Percentiles rank a stretch among this genome's conserved stretches.
phyloP scores from a whole-genome alignment of 441 rosid species.

The Brassica hybrid region DNA sequence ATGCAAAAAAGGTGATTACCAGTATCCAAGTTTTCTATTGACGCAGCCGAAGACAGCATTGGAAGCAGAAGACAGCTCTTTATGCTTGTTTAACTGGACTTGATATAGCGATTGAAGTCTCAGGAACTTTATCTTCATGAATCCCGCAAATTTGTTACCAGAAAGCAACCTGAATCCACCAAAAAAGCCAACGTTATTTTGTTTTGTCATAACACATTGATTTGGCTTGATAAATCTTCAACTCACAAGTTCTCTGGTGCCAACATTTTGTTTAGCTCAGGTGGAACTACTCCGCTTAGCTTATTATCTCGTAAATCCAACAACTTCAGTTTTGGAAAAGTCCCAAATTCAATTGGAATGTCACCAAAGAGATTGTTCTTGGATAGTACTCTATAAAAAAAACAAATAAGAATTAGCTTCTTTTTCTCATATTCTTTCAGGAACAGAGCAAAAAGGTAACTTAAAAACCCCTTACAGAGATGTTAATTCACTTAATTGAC shows the following conservation, averaged over 20 bases:
- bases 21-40: slow-evolving; percentile 57
- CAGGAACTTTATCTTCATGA: slow-evolving; percentile 47
- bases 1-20: slow-evolving; percentile 47
- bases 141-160: slow-evolving; percentile 61
- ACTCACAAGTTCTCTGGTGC: slow-evolving; percentile 72
- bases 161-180: slow-evolving; percentile 59
- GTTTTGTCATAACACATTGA: slow-evolving; percentile 11
- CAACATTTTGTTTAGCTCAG: slow-evolving; percentile 47
- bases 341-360: slow-evolving; percentile 70
- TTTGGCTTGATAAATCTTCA: not conserved
- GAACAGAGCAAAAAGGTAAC: slow-evolving; percentile 13
- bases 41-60: slow-evolving; percentile 40
- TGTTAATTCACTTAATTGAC: slow-evolving; percentile 61
- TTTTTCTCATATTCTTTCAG: slow-evolving; percentile 3
- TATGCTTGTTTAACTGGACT: slow-evolving; percentile 55
- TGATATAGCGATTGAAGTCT: slow-evolving; percentile 55
- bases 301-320: slow-evolving; percentile 73
- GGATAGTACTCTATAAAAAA: slow-evolving; percentile 48
- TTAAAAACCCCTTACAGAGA: slow-evolving; percentile 62
- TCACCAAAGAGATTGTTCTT: slow-evolving; percentile 62
- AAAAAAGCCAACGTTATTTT: not conserved
- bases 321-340: slow-evolving; percentile 54
- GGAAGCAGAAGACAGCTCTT: slow-evolving; percentile 33
- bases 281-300: slow-evolving; percentile 68
- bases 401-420: slow-evolving; percentile 22